Evolutionary conservation across 345 rosid genomes (phyloP), one percentile per base, ranked within the genome.

Genomic region (Camelina neglecta): DNA sequence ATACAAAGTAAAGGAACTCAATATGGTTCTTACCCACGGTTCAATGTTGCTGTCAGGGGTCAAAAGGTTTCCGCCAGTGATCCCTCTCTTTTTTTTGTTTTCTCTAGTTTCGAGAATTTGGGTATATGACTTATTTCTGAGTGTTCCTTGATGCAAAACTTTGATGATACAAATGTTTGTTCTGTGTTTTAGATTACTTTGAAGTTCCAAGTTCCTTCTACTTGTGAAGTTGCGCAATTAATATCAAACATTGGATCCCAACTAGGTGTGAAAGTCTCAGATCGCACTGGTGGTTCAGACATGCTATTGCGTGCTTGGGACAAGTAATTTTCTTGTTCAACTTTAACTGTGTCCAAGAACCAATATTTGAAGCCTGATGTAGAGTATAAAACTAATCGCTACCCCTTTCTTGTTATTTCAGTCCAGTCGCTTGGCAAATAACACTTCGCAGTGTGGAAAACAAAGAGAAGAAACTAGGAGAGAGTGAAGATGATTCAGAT

Each of bases 371-470:
- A 38, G 45, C 44, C 2, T 39, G 57, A 49, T 18, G 36, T 23
- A 50, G 29, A 6, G 3, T n/a, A 50, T 55, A 16, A 47, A 21
- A 15, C 47, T 49, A 73, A 36, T 29, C 16, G 65, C 29, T 72
- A 7, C 47, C 21, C 61, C 18, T 23, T 56, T 61, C 71, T 23
- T 69, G 59, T 55, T 76, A 60, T 61, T 82, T 67, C 90, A 95
- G 99, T 88, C 82, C 97, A 67, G 97, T 86, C 15, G 89, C 96
- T 64, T 92, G 97, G 97, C 99, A 95, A 79, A 78, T 95, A 68
- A 85, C 89, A 21, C 90, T 95, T 71, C 87, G 75, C 55, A 59
- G 72, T 69, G 85, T 79, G 44, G 88, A 77, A 73, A 85, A 82
- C 49, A 85, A 23, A 23, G 24, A 72, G 74, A 87, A 82, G 75